Conservation (phyloP, 257 asterid genomes). For the Pogostemon cablin region DNA sequence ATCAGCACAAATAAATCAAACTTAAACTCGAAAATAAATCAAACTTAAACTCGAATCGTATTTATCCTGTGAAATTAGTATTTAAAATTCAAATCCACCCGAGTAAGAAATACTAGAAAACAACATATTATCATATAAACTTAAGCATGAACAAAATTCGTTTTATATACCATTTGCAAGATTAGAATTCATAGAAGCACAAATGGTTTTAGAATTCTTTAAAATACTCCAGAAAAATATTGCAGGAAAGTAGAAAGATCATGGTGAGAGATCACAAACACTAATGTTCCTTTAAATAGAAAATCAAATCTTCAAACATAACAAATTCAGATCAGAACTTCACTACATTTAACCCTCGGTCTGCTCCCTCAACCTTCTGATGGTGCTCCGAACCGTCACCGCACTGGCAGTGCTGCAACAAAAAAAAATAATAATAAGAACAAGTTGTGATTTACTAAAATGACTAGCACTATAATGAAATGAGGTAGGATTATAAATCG, state of each 20-base stretch:
- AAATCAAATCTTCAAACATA: slow-evolving; percentile 19
- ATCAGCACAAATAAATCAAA: too few species aligned
- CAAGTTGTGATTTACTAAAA: not conserved
- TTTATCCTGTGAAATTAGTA: too few species aligned
- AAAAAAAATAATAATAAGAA: not conserved
- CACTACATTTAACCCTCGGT: slow-evolving; percentile 51
- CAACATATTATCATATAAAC: too few species aligned
- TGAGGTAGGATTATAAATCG: not conserved
- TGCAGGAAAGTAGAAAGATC: not conserved
- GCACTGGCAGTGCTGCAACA: slow-evolving; percentile 66
- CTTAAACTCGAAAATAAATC: too few species aligned
- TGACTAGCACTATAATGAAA: not conserved
- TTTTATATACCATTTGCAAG: not conserved
- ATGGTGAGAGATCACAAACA: slow-evolving; percentile 6
- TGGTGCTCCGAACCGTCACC: slow-evolving; percentile 72
- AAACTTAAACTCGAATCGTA: too few species aligned
- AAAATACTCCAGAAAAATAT: not conserved
- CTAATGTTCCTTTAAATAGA: not conserved
- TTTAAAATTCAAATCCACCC: too few species aligned
- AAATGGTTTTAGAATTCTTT: not conserved
- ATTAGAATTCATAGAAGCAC: not conserved
- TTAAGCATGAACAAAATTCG: not conserved
- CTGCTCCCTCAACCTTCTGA: slow-evolving; percentile 70
- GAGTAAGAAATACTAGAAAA: too few species aligned
- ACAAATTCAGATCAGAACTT: slow-evolving; percentile 7